phyloP scores from a whole-genome alignment of 2,329 filamentous ascomycete species.

The Pezicula neosporulosa region DNA sequence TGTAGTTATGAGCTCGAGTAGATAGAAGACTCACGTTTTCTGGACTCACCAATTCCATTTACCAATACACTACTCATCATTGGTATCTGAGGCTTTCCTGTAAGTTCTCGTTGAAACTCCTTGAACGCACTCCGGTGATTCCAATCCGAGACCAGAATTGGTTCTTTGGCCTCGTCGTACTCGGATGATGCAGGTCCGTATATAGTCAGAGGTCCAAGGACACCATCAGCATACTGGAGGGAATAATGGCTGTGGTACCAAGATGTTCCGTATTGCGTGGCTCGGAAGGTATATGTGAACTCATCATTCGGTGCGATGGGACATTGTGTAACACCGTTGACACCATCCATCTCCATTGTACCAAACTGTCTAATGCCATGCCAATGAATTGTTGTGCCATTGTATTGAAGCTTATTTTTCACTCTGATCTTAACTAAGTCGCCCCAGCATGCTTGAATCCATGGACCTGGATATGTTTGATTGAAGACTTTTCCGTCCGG shows the following conservation, averaged over 20 bases:
- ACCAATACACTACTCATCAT: conserved; percentile 14
- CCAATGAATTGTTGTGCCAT: conserved; percentile 46
- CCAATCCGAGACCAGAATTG: conserved; percentile 9
- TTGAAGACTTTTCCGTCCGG: conserved; percentile 7
- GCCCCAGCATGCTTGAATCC: conserved; percentile 8
- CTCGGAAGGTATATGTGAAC: conserved; percentile 6
- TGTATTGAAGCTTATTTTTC: conserved; percentile 18
- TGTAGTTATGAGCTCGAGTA: neutral
- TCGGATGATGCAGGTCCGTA: conserved; percentile 26
- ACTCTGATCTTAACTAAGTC: conserved; percentile 6
- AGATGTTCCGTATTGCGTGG: conserved; percentile 2
- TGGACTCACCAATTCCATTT: neutral
- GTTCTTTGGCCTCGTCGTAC: conserved; percentile 12
- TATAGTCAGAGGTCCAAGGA: conserved; percentile 44
- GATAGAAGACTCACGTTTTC: neutral
- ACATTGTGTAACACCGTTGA: conserved; percentile 30
- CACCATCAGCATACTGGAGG: conserved; percentile 2
- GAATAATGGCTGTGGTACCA: conserved; percentile 8
- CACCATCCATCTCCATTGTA: conserved; percentile 34
- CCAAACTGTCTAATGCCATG: conserved; percentile 40
- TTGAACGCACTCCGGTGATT: conserved; percentile 4
- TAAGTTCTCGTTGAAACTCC: neutral
- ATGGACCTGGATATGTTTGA: conserved; percentile 5
- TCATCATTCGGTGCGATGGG: conserved; percentile 28
- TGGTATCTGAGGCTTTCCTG: neutral